Conservation (phyloP, 306 rosid species). For the Cucurbita moschata region DNA sequence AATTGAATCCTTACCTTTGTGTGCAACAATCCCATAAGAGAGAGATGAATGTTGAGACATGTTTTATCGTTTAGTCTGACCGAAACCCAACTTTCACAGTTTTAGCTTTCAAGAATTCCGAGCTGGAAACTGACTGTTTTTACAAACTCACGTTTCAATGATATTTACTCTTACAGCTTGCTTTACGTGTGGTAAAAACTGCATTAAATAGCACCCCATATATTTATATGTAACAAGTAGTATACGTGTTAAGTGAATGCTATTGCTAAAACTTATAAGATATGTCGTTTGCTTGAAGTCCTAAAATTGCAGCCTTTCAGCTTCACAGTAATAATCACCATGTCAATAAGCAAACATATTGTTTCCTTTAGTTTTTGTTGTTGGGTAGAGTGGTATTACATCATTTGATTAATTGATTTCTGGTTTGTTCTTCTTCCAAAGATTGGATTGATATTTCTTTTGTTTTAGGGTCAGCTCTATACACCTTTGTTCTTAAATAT, state of each 20-base stretch:
- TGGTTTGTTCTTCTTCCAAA: background rate
- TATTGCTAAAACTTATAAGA: background rate
- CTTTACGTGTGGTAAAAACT: background rate
- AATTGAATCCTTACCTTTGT: background rate
- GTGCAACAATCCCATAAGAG: background rate
- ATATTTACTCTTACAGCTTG: background rate
- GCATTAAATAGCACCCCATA: background rate
- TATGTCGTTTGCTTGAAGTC: background rate
- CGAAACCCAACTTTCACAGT: no score
- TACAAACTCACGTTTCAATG: background rate
- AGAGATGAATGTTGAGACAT: background rate
- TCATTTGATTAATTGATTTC: background rate
- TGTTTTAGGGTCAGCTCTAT: no score
- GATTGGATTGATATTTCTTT: background rate
- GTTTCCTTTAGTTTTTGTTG: background rate
- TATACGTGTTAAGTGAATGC: background rate
- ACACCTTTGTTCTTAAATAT: background rate
- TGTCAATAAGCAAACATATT: background rate
- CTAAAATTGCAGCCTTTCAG: background rate
- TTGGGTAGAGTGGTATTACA: background rate
- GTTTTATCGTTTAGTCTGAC: no score
- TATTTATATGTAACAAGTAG: background rate
- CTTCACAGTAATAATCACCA: background rate
- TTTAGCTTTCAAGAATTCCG: background rate
- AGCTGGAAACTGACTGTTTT: background rate